Base-by-base conservation (phyloP, 73 alveolate genomes). In the Paramecium pentaurelia region DNA sequence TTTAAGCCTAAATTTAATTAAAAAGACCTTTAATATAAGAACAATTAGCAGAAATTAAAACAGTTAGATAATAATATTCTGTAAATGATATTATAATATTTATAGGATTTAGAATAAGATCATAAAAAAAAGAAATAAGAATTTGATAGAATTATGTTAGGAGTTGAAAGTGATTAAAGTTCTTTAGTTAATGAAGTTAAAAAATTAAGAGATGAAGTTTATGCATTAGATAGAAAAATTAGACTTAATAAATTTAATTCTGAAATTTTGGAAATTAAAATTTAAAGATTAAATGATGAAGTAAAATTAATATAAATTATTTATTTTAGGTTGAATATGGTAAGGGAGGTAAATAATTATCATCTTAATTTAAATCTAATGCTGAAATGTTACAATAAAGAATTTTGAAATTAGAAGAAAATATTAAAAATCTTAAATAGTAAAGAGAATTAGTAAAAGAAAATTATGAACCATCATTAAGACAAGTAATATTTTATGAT, bases 201-300 rank as follows among this genome's bases (percentile, higher is more conserved):
- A 36, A 89, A 89, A n/a, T 27, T 89, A 8, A 89, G 88, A 71
- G 94, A 89, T 12, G 94, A 89, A 89, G 94, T 89, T 14, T 89
- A 89, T 71, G 59, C 37, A 0, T 77, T 37, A 12, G 94, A 89
- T 18, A 89, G 85, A 18, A 89, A 89, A 45, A 71, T 89, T 20
- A 89, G 73, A 47, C 40, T 60, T 10, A 58, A 47, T 44, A 89
- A 89, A 71, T 89, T 25, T 40, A 89, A 83, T 22, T 71, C 54
- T 36, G 64, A 89, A 71, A 71, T 89, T 28, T 64, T 64, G 7
- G 84, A 64, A 64, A 64, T 64, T 10, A 64, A 64, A 64, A 64
- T 64, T 18, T 64, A 64, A 64, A 64, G 84, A 64, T 64, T 64
- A 10, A 64, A 64, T 64, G 84, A 64, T 64, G 84, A 64, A 34